phyloP scores from a whole-genome alignment of 2,329 filamentous ascomycete species.

The Aspergillus pseudoterreus region DNA sequence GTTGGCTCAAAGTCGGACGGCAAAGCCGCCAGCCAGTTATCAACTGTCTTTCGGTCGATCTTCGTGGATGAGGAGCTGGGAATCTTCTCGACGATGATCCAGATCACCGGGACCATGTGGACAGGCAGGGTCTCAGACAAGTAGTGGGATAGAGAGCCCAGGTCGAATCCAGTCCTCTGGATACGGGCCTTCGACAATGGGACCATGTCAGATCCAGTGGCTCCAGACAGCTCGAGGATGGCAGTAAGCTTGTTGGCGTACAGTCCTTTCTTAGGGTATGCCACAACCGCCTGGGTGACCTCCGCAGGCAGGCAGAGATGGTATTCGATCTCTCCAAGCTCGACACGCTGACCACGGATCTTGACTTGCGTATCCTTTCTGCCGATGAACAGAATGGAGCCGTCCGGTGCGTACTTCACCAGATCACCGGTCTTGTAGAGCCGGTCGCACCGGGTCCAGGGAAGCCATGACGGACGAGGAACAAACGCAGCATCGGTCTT shows the following conservation, averaged over 20 bases:
- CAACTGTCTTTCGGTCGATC: conserved; percentile 22
- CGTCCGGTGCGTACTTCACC: conserved; percentile 13
- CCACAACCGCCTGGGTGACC: conserved; percentile 4
- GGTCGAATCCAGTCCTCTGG: conserved; percentile 5
- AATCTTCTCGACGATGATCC: conserved; percentile 34
- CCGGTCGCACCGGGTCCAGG: neutral
- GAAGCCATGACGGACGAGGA: conserved; percentile 16
- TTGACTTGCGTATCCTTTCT: conserved; percentile 18
- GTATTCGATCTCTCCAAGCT: conserved; percentile 17
- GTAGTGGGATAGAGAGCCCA: conserved; percentile 2
- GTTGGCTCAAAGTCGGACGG: conserved; percentile 11
- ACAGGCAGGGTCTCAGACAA: conserved; percentile 33
- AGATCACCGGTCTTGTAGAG: conserved; percentile 21
- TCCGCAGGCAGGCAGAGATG: conserved; percentile 3
- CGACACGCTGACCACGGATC: conserved; percentile 20
- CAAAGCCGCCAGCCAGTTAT: conserved; percentile 9
- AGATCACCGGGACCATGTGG: conserved; percentile 37
- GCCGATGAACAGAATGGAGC: conserved; percentile 14
- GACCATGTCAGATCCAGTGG: conserved; percentile 2
- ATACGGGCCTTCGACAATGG: conserved; percentile 1
- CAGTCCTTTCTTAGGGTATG: conserved; percentile 6
- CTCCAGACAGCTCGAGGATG: conserved; percentile 8
- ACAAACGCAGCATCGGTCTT: conserved; percentile 23
- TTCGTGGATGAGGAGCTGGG: conserved; percentile 20
- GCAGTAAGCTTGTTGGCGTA: conserved; percentile 10